These are phyloP conservation scores for Pyronema domesticum DNA, from an alignment of 495 filamentous ascomycete genomes.

Conservation along the genomic window DNA sequence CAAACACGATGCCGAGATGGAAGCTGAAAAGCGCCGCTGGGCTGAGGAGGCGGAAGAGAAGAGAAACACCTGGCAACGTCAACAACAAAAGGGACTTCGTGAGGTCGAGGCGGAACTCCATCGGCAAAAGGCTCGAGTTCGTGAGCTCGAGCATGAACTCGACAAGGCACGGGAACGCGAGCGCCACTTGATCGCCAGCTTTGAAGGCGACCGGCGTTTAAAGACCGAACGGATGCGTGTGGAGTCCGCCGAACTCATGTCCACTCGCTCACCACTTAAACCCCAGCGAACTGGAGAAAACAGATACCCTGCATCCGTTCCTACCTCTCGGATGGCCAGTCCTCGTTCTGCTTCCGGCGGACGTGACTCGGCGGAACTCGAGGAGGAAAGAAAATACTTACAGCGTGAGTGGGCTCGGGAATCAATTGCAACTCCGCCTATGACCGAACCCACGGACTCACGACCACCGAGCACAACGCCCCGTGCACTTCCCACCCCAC, in stretches of 20 bases:
- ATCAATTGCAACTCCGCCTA: constrained; percentile 9
- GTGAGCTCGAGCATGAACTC: constrained; percentile 70
- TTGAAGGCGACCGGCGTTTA: constrained; percentile 38
- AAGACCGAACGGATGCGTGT: constrained; percentile 34
- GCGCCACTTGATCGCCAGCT: constrained; percentile 45
- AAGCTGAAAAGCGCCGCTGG: constrained; percentile 4
- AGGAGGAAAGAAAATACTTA: not conserved
- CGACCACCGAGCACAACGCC: constrained; percentile 8
- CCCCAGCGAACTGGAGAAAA: constrained; percentile 21
- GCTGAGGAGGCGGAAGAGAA: not conserved
- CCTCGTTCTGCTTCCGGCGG: not conserved
- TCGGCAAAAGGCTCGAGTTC: constrained; percentile 34
- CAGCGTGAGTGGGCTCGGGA: constrained; percentile 5
- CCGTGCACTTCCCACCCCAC: constrained; percentile 24
- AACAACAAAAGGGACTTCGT: constrained; percentile 13
- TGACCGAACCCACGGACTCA: constrained; percentile 1
- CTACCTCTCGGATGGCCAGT: not conserved
- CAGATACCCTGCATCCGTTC: constrained; percentile 9
- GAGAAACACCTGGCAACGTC: constrained; percentile 28
- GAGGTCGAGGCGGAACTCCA: constrained; percentile 6
- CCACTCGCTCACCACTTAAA: not conserved
- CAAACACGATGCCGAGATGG: not conserved
- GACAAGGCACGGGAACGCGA: constrained; percentile 75
- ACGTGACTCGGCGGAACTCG: not conserved
- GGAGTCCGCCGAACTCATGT: constrained; percentile 28